Evolutionary conservation across 306 rosid species (phyloP), one percentile per base, ranked within the genome.

Genomic region (Echinosophora koreensis): DNA sequence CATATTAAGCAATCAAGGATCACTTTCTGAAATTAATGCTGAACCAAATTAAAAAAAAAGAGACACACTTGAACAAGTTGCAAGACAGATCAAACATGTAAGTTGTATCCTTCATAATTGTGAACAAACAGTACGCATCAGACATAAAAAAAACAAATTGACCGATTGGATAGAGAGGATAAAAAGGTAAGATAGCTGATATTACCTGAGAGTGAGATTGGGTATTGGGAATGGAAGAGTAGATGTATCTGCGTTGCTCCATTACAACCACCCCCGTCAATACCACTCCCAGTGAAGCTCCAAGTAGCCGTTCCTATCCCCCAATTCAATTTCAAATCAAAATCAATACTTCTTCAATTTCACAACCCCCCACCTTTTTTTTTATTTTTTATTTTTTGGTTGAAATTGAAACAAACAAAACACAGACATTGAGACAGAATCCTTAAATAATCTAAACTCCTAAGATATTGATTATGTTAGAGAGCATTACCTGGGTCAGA

Each of bases 291-390:
- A 91, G 74, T 49, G 98, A 87, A 76, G 87, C 90, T 56, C 97
- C 98, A n/a, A 93, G 83, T 3, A 93, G 82, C 79, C 96, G 93
- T 74, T 93, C 97, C 98, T 82, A 13, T 35, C 34, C 46, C 15
- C 13, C 50, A 44, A 10, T 44, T 44, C 50, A 44, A 64, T 39
- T 61, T 30, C 44, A 59, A 73, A 8, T 7, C n/a, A 35, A 71
- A 64, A 44, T 34, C 34, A 9, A 5, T 12, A n/a, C 37, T 2
- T 4, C 50, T 44, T 44, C 50, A 44, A 44, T 44, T 44, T 44
- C 50, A 44, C 4, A 44, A 44, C 4, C 50, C 50, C 11, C 12
- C 8, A 8, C 34, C 64, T 39, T n/a, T 22, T n/a, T 22, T 35
- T 10, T 69, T 2, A 0, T 28, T 10, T 30, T 58, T 58, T 4